Base-by-base conservation (phyloP, 106 monocot species). In the Dendrobium nobile region DNA sequence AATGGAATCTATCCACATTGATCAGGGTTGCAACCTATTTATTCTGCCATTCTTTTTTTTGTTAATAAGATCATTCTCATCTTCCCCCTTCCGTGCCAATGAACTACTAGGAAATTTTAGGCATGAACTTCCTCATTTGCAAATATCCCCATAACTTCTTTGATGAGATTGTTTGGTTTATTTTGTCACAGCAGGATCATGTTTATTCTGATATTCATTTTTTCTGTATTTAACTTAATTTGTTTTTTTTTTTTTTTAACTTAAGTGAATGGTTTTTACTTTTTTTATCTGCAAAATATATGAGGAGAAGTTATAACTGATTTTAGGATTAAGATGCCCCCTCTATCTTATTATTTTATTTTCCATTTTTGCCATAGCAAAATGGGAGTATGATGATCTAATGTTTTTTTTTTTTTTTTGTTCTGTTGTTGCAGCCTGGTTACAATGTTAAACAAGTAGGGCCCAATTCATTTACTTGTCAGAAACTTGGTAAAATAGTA, bases 401-500 rank as follows among this genome's bases (percentile, higher is more conserved):
- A 78, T 80, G 24, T 26, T 79, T 27, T 15, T 79, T 75, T 56
- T 5, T 31, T 76, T 82, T 58, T 31, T 2, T 37, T 37, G 37
- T 24, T 51, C 22, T 70, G 16, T 78, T 79, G 37, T 47, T 91
- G 84, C 93, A 96, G 99, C 75, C 83, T 61, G 99, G 99, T 9
- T 95, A 95, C 77, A 84, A 90, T 88, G 82, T 99, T 73, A 95
- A 86, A 86, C 78, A 86, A 80, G 82, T 91, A 45, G 93, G 87
- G 24, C 84, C 84, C 40, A 83, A 82, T 73, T 82, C 85, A 48
- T 99, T 99, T 84, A 85, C 84, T 78, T 99, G 95, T 85, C 91
- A 93, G 80, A 95, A 95, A 73, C 91, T 99, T 82, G 81, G 99
- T 82, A 87, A 93, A 85, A 93, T 99, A 79, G 79, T 81, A 33